phyloP scores from a whole-genome alignment of 2,329 filamentous ascomycete genomes.

The Diaporthe citrichinensis region DNA sequence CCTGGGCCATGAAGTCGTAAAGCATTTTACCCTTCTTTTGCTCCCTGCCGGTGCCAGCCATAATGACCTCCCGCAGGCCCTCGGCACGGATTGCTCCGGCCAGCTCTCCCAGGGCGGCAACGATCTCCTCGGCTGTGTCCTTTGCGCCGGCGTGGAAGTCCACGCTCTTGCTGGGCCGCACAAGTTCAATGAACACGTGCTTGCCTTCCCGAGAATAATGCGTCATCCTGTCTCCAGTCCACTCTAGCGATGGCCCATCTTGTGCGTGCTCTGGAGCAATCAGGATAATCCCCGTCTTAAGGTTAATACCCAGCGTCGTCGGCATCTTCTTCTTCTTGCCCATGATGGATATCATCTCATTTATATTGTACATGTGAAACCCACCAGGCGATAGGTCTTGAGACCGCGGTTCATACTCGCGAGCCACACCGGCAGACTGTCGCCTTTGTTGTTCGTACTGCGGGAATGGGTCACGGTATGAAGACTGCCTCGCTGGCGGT shows the following conservation, averaged over 20 bases:
- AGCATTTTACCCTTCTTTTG: conserved; percentile 84
- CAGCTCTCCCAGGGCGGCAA: conserved; percentile 87
- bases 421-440: conserved; percentile 16
- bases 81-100: conserved; percentile 89
- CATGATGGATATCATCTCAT: conserved; percentile 97
- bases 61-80: conserved; percentile 86
- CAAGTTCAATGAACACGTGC: conserved; percentile 95
- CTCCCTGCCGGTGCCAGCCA: conserved; percentile 79
- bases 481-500: conserved; percentile 52
- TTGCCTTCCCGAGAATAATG: conserved; percentile 99
- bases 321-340: conserved; percentile 99
- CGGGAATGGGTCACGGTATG: conserved; percentile 41
- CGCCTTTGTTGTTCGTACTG: conserved; percentile 50
- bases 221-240: conserved; percentile 95
- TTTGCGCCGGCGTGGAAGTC: conserved; percentile 98
- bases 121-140: conserved; percentile 95
- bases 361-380: conserved; percentile 96
- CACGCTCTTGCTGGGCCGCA: conserved; percentile 92
- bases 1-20: conserved; percentile 97
- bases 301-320: conserved; percentile 94
- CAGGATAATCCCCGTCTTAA: conserved; percentile 88
- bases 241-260: conserved; percentile 90
- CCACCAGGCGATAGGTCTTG: conserved; percentile 76
- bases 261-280: conserved; percentile 88
- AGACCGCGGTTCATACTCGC: conserved; percentile 49